Evolutionary conservation across 768 basidiomycete species (phyloP).

Genomic region (Cyclocybe cylindracea): DNA sequence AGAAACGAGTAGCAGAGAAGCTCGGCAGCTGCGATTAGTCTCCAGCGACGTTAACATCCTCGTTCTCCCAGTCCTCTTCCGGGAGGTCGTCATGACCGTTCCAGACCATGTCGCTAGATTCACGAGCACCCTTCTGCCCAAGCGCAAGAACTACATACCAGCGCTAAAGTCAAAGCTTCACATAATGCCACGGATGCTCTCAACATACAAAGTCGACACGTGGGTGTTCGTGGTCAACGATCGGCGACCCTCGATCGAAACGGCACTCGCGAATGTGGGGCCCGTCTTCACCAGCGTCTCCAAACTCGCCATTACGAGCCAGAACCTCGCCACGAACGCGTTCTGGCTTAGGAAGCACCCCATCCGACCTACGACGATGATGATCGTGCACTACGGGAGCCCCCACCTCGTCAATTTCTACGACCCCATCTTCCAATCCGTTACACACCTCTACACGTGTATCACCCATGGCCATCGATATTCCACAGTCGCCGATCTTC

Average conservation of each 20-base stretch:
- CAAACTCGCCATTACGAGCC: conserved; percentile 33
- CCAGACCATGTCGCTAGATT: conserved; percentile 28
- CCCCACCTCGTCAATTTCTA: conserved; percentile 33
- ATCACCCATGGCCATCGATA: conserved; percentile 28
- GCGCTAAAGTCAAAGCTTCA: conserved; percentile 26
- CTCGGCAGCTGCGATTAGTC: conserved; percentile 31
- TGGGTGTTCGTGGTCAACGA: conserved; percentile 32
- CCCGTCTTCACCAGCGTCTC: conserved; percentile 30
- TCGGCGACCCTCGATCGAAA: conserved; percentile 33
- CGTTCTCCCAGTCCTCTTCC: conserved; percentile 35
- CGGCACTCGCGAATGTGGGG: conserved; percentile 30
- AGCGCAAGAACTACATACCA: conserved; percentile 25
- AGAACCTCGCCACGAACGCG: conserved; percentile 32
- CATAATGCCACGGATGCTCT: conserved; percentile 27
- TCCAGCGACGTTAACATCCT: conserved; percentile 34
- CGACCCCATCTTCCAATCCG: conserved; percentile 32
- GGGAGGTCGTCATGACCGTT: conserved; percentile 24
- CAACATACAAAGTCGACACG: conserved; percentile 30
- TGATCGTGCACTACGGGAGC: conserved; percentile 34
- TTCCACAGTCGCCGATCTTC: conserved; percentile 32
- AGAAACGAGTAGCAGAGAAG: conserved; percentile 18
- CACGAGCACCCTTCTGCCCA: conserved; percentile 30
- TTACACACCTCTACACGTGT: conserved; percentile 36
- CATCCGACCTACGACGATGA: conserved; percentile 27
- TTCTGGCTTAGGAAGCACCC: conserved; percentile 35